phyloP scores from a whole-genome alignment of 306 rosid genomes.

The Geum urbanum region DNA sequence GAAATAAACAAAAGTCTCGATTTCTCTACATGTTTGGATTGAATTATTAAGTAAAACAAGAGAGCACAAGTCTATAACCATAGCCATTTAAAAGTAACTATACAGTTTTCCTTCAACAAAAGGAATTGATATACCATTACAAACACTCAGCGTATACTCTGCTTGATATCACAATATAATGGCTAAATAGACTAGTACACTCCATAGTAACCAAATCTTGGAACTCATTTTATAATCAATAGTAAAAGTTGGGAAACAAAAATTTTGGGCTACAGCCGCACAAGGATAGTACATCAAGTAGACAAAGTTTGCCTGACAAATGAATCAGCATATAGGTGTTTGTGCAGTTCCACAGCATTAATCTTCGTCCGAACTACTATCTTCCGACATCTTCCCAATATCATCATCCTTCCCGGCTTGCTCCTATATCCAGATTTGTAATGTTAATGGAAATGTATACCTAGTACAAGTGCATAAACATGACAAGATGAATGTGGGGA shows the following conservation, averaged over 20 bases:
- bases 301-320: neutral
- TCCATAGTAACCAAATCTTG: neutral
- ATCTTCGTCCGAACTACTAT: conserved; percentile 70
- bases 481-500: neutral
- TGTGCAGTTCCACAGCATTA: conserved; percentile 29
- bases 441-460: neutral
- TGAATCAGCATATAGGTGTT: conserved; percentile 3
- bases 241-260: neutral
- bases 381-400: conserved; percentile 44
- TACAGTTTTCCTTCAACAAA: too few relatives aligned
- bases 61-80: too few relatives aligned
- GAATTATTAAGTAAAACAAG: too few relatives aligned
- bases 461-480: neutral
- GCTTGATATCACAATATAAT: neutral
- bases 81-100: too few relatives aligned
- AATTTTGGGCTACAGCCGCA: neutral
- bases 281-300: neutral
- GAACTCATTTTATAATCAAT: neutral
- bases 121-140: too few relatives aligned
- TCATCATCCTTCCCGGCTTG: conserved; percentile 50
- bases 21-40: too few relatives aligned
- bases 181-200: neutral
- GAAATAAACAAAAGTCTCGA: too few relatives aligned
- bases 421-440: conserved; percentile 39
- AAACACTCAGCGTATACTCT: too few relatives aligned